These are phyloP conservation scores for Tetragonia tetragonoides DNA, from an alignment of 148 eudicot genomes.

Conservation along the genomic window DNA sequence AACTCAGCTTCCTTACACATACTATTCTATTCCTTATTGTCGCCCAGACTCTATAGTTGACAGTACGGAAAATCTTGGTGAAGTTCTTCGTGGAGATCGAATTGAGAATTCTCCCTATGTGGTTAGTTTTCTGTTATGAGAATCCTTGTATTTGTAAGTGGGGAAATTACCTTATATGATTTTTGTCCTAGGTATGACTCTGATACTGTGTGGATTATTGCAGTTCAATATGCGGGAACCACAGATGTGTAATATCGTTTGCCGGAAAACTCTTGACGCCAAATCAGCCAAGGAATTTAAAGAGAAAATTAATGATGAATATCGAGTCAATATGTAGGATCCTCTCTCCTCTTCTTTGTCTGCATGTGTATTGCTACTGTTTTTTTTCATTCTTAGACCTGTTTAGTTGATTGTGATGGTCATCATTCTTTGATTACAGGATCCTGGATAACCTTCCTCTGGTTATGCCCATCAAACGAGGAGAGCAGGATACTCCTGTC, in stretches of 20 bases:
- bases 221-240: conserved; percentile 63
- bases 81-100: conserved; percentile 69
- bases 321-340: conserved; percentile 51
- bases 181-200: neutral
- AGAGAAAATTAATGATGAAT: conserved; percentile 62
- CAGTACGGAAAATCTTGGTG: conserved; percentile 68
- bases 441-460: conserved; percentile 65
- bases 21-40: conserved; percentile 55
- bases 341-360: neutral
- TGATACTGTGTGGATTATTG: conserved; percentile 7
- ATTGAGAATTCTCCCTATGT: conserved; percentile 59
- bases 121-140: conserved; percentile 36
- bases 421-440: conserved; percentile 29
- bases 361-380: conserved; percentile 1
- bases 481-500: conserved; percentile 47
- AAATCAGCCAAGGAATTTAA: conserved; percentile 55
- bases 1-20: conserved; percentile 69
- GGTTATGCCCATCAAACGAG: conserved; percentile 55
- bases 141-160: neutral
- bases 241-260: conserved; percentile 51
- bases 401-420: conserved; percentile 1
- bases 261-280: conserved; percentile 48
- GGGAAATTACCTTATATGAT: neutral
- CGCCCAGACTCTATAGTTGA: conserved; percentile 51
- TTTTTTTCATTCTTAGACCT: neutral